Evolutionary conservation across 2,329 filamentous ascomycete species (phyloP).

Genomic region (Fusarium acutatum): DNA sequence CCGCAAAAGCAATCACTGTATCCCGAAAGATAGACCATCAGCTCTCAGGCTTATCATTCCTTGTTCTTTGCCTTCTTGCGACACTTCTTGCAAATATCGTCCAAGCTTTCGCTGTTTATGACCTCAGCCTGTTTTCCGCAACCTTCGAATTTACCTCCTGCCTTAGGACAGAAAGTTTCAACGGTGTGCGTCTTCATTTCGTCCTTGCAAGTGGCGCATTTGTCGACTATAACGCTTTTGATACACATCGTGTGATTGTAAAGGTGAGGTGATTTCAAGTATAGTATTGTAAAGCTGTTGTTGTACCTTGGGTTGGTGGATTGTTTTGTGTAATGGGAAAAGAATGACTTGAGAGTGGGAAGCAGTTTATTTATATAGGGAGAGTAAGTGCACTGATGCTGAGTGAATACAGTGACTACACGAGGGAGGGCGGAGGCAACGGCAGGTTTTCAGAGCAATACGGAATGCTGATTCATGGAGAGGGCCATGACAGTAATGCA

Average conservation of each 20-base stretch:
- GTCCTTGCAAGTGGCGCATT: not conserved
- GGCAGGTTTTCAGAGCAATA: not conserved
- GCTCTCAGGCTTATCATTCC: fast-evolving
- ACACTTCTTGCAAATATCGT: fast-evolving
- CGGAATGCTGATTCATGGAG: not conserved
- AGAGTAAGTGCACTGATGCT: fast-evolving
- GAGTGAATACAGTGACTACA: not conserved
- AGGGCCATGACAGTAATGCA: not conserved
- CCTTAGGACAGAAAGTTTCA: fast-evolving
- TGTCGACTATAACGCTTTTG: not conserved
- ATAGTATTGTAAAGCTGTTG: not conserved
- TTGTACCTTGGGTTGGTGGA: fast-evolving
- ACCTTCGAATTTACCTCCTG: not conserved
- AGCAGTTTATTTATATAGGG: fast-evolving
- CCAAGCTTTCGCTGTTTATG: not conserved
- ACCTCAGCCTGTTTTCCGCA: not conserved
- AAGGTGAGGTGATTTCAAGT: fast-evolving
- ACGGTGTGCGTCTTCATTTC: not conserved
- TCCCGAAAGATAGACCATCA: fast-evolving
- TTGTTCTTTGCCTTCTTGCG: not conserved
- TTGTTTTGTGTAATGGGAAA: not conserved
- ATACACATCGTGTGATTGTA: not conserved
- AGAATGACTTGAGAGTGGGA: fast-evolving
- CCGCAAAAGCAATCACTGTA: fast-evolving
- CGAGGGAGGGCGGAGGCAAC: not conserved